Conservation (phyloP, 225 moss, liverwort and hornwort genomes). For the Pseudisothecium myosuroides region DNA sequence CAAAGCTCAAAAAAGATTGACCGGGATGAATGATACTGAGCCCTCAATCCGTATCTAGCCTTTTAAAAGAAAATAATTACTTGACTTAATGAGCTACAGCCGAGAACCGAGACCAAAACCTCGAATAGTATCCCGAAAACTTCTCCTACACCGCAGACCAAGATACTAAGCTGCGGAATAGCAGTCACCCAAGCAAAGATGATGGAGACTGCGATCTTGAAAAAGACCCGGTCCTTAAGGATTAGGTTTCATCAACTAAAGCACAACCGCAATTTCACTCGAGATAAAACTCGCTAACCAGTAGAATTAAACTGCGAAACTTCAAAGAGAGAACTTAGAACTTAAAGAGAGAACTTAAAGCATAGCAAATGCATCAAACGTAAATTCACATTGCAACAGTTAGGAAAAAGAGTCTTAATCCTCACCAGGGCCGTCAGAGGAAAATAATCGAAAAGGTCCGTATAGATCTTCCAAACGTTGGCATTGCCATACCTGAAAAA, state of each 20-base stretch:
- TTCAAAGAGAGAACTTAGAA: neutral
- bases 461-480: slow-evolving; percentile 86
- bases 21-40: neutral
- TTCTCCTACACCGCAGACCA: neutral
- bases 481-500: slow-evolving; percentile 53
- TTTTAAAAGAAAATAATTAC: neutral
- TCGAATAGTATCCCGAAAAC: neutral
- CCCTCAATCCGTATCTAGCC: neutral
- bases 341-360: neutral
- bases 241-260: neutral
- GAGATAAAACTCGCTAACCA: neutral
- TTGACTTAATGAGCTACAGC: neutral
- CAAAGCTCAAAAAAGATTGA: neutral
- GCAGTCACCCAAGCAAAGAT: neutral
- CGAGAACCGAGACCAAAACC: neutral
- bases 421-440: slow-evolving; percentile 65
- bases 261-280: neutral
- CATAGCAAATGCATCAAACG: neutral
- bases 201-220: neutral
- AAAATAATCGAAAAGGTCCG: slow-evolving; percentile 75
- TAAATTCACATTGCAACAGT: neutral
- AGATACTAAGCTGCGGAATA: neutral
- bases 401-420: neutral
- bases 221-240: too few species aligned
- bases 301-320: too few species aligned